Evolutionary conservation across 129 eudicot genomes (phyloP), one percentile per base, ranked within the genome.

Genomic region (Flaveria sonorensis): DNA sequence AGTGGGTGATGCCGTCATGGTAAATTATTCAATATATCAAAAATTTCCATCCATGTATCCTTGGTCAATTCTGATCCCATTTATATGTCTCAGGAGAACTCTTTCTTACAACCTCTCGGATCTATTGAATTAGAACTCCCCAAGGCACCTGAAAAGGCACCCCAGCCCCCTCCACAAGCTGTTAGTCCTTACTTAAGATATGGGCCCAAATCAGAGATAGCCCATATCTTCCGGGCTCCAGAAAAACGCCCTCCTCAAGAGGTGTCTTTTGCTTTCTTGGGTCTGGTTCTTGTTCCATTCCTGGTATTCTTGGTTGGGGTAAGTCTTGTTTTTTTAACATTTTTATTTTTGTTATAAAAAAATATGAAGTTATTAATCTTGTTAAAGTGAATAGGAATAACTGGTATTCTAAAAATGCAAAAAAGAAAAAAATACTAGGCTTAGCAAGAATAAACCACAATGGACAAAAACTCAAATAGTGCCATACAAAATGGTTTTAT

Each of bases 1-100:
- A 64, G 92, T 94, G 59, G 98, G 98, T 18, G 98, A 94, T 75
- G 83, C 93, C 32, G 93, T 73, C 80, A 94, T 94, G 98, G 98
- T 91, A 91, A 82, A 19, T 71, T 4, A 32, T 52, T 30, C 65
- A 53, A 59, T 14, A 55, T 59, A 63, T 20, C 46, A 43, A 64
- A 13, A 62, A 19, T 59, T 24, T 59, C 18, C 73, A 24, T 47
- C 48, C 66, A 36, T 61, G 6, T 53, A 68, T 48, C 24, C 20
- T 51, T 18, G 14, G 76, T 43, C 70, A 65, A 36, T 32, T 74
- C 32, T 79, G 65, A 66, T 43, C 57, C 77, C 18, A 21, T 30
- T 19, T 73, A 4, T 21, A 18, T 63, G 52, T 81, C 82, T 55
- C 90, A 94, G 98, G 98, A 94, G 82, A 94, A 94, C 77, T 94